Base-by-base conservation (phyloP, 768 basidiomycete species). In the Mycena vulgaris region DNA sequence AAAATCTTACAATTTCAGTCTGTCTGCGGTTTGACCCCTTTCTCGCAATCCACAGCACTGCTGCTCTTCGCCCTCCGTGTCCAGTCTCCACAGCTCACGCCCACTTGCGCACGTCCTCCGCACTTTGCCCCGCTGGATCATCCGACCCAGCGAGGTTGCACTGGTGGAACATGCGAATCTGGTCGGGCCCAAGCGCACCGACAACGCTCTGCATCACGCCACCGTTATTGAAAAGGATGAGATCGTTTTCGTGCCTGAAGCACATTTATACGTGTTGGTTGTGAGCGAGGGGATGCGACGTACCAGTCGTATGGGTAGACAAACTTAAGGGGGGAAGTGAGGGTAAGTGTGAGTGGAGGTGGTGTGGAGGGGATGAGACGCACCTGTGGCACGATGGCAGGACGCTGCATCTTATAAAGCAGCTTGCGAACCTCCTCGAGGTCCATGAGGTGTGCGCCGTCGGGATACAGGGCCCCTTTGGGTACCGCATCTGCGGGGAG, bases 281-380 rank as follows among this genome's bases (percentile, higher is more conserved):
- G 42, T n/a, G 3, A 8, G 47, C 52, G 17, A 56, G 30, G 16
- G 35, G 63, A 57, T 21, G 31, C 33, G 35, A 74, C 80, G 73
- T 67, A 87, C 95, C 96, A 97, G 76, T 96, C 93, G 75, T 96
- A 95, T 0, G 95, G 92, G 79, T 97, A 97, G 35, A 97, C 90
- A 28, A 94, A 84, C 89, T 93, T 71, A n/a, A n/a, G n/a, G n/a
- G n/a, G n/a, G n/a, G n/a, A n/a, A n/a, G n/a, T n/a, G n/a, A n/a
- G n/a, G n/a, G n/a, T n/a, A n/a, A n/a, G n/a, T n/a, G n/a, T 27
- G 58, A 48, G 42, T n/a, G n/a, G 39, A 39, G 7, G 39, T 9
- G 14, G 11, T 45, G 59, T 33, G 28, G 23, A 58, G 37, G 19
- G n/a, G n/a, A n/a, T n/a, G n/a, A 59, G 28, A 80, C 88, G 75